phyloP scores from a whole-genome alignment of 495 filamentous ascomycete species.

The Trichoderma gamsii region DNA sequence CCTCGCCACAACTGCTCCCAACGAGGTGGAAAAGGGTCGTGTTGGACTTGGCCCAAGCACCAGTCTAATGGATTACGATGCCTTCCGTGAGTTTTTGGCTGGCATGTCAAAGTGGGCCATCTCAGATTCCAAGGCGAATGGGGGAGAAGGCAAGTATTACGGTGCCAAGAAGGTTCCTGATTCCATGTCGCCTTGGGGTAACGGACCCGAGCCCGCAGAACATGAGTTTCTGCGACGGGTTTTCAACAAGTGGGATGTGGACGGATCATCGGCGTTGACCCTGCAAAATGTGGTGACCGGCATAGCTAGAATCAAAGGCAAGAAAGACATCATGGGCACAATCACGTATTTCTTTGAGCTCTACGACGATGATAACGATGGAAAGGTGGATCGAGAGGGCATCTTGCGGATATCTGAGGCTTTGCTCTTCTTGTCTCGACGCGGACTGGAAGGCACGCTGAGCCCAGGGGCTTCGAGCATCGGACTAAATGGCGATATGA shows the following conservation, averaged over 20 bases:
- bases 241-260: slow-evolving; percentile 80
- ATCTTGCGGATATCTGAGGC: slow-evolving; percentile 94
- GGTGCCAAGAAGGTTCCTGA: slow-evolving; percentile 45
- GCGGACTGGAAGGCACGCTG: slow-evolving; percentile 71
- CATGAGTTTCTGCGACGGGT: slow-evolving; percentile 92
- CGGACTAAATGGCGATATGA: slow-evolving; percentile 31
- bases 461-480: slow-evolving; percentile 42
- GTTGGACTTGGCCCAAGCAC: slow-evolving; percentile 84
- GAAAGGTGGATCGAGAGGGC: slow-evolving; percentile 92
- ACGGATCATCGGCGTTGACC: slow-evolving; percentile 66
- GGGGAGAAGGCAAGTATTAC: slow-evolving; percentile 40
- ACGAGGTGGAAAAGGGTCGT: slow-evolving; percentile 63
- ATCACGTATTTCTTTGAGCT: slow-evolving; percentile 97
- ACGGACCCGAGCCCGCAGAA: slow-evolving; percentile 75
- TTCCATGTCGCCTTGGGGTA: slow-evolving; percentile 63
- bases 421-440: slow-evolving; percentile 80
- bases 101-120: slow-evolving; percentile 87
- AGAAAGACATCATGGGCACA: slow-evolving; percentile 89
- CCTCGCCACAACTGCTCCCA: slow-evolving; percentile 33
- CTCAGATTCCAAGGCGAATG: slow-evolving; percentile 61
- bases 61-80: slow-evolving; percentile 93
- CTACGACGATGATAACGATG: slow-evolving; percentile 88
- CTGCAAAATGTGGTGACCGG: slow-evolving; percentile 89
- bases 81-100: slow-evolving; percentile 87
- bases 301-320: slow-evolving; percentile 82